Base-by-base conservation (phyloP, 305 asterid genomes). In the Nicotiana rustica region DNA sequence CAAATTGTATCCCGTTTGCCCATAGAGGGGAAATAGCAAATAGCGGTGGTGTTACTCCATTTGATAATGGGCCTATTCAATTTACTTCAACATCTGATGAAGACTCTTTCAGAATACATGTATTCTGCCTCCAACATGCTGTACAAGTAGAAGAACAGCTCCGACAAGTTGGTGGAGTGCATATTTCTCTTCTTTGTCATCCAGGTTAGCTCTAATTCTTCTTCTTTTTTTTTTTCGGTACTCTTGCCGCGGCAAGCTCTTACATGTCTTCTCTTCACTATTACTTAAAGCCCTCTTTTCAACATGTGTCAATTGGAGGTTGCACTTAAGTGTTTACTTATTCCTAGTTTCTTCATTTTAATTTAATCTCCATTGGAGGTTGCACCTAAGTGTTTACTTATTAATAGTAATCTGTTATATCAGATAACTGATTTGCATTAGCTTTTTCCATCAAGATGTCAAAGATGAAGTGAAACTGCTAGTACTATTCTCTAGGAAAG, bases 61-160 rank as follows among this genome's bases (percentile, higher is more conserved):
- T 83, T 61, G 90, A 85, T 81, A 86, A 81, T 86, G 83, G 80
- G 55, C 29, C 80, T 77, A 82, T 82, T 47, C 86, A 88, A 68
- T 86, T 88, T 78, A n/a, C 92, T 71, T 47, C 90, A 31, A 89
- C 86, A 86, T 88, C 92, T 59, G 94, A 95, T 83, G 99, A 90
- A 83, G 99, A 97, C 86, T 92, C 97, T 89, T 95, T 94, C 83
- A 91, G 98, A 81, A 91, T 90, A 91, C 99, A 97, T 81, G 93
- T 97, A 80, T 97, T 97, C 90, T 97, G 99, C 86, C 99, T 97
- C 78, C 91, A 97, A 85, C 99, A 95, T 88, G 98, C 99, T 73
- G 85, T 92, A 66, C 94, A 93, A 90, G 98, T 95, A 77, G 91
- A 93, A 73, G 90, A 92, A 79, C 87, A 83, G 85, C 98, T 97